These are phyloP conservation scores for Leucosporidium creatinivorum DNA, from an alignment of 768 basidiomycete species.

Conservation along the genomic window DNA sequence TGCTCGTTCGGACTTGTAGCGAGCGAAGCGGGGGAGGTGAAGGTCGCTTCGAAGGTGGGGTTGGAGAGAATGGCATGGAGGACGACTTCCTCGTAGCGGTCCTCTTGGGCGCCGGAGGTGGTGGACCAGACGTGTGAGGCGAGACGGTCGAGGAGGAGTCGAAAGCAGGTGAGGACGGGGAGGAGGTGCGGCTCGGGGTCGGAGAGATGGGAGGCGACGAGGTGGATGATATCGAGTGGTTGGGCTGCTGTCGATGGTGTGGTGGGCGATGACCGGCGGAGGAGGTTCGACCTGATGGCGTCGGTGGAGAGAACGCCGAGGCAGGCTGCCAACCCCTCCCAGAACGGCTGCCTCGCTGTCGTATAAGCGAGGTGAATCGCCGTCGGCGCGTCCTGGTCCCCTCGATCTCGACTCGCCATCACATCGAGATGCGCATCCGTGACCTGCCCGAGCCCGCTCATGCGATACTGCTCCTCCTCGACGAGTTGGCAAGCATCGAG, in stretches of 20 bases:
- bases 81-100: slow-evolving; percentile 67
- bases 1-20: slow-evolving; percentile 39
- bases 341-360: slow-evolving; percentile 7
- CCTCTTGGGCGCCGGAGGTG: slow-evolving; percentile 47
- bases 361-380: slow-evolving; percentile 23
- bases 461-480: slow-evolving; percentile 46
- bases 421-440: slow-evolving; percentile 43
- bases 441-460: slow-evolving; percentile 47
- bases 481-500: slow-evolving; percentile 59
- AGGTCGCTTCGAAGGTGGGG: slow-evolving; percentile 38
- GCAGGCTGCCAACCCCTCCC: slow-evolving; percentile 18
- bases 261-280: neutral
- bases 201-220: slow-evolving; percentile 23
- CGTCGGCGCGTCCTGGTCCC: slow-evolving; percentile 2
- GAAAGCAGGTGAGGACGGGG: slow-evolving; percentile 15
- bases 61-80: slow-evolving; percentile 83
- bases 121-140: slow-evolving; percentile 56
- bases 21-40: slow-evolving; percentile 27
- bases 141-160: slow-evolving; percentile 22
- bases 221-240: slow-evolving; percentile 21
- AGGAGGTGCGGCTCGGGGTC: slow-evolving; percentile 20
- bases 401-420: slow-evolving; percentile 48
- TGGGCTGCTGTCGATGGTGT: too few species aligned
- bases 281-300: slow-evolving; percentile 18
- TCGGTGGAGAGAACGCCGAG: slow-evolving; percentile 13